Conservation (phyloP, 805 yeast species). For the Kuraishia capsulata region DNA sequence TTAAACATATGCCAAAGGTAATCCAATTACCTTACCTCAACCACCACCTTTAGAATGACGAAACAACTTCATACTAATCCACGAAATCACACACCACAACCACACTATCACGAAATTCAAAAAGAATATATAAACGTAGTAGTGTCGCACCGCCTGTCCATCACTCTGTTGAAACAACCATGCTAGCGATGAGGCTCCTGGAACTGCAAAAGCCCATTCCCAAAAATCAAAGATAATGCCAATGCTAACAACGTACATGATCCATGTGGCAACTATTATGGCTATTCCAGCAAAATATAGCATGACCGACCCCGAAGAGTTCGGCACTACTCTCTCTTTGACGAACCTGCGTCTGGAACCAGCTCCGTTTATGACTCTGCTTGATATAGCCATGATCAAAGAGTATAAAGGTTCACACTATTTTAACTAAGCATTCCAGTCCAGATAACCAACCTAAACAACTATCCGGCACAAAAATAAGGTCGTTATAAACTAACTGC, state of each 20-base stretch:
- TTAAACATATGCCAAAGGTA: too few relatives aligned
- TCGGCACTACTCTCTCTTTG: too few relatives aligned
- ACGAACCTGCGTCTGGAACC: too few relatives aligned
- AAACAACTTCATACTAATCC: constrained; percentile 77
- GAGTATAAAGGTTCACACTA: too few relatives aligned
- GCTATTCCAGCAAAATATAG: constrained; percentile 12
- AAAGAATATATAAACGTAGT: constrained; percentile 20
- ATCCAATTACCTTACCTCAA: constrained; percentile 2
- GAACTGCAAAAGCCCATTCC: constrained; percentile 13
- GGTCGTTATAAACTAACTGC: too few relatives aligned
- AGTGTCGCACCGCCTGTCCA: constrained; percentile 8
- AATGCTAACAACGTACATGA: constrained; percentile 15
- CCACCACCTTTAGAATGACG: constrained; percentile 67
- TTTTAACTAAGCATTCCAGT: too few relatives aligned
- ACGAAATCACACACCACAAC: constrained; percentile 67
- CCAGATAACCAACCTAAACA: too few relatives aligned
- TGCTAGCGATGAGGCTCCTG: neutral
- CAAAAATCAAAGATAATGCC: constrained; percentile 21
- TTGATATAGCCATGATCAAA: too few relatives aligned
- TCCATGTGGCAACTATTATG: constrained; percentile 16
- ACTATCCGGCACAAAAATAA: too few relatives aligned
- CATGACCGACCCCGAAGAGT: too few relatives aligned
- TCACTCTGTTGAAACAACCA: too few relatives aligned
- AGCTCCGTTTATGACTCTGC: too few relatives aligned
- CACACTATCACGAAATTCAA: constrained; percentile 29